Conservation (phyloP, 371 early-diverging fungal genomes). For the Chytridium lagenaria region DNA sequence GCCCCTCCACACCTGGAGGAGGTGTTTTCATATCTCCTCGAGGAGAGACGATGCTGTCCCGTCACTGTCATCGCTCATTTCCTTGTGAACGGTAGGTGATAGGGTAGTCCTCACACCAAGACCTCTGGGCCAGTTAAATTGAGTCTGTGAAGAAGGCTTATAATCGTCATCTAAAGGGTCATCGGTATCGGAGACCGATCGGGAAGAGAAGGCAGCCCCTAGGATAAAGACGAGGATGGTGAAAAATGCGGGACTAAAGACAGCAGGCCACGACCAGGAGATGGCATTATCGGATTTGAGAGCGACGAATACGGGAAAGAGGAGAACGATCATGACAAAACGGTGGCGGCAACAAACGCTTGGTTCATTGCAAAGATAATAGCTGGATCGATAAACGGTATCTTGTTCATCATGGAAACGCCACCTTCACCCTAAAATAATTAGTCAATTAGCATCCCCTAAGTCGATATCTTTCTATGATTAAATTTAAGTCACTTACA, state of each 20-base stretch:
- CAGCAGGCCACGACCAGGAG: constrained; percentile 72
- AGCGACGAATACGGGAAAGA: constrained; percentile 78
- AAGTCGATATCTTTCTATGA: not conserved
- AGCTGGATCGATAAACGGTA: constrained; percentile 79
- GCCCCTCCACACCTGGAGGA: not conserved
- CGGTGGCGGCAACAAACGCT: constrained; percentile 61
- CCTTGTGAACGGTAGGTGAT: constrained; percentile 2
- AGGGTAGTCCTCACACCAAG: constrained; percentile 8
- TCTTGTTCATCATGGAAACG: constrained; percentile 75
- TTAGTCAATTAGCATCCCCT: too few relatives aligned
- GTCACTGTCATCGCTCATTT: not conserved
- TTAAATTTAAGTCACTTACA: constrained; percentile 20
- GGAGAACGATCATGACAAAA: constrained; percentile 69
- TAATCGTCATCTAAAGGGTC: not conserved
- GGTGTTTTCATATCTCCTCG: too few relatives aligned
- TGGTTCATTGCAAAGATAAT: constrained; percentile 73
- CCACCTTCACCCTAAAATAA: constrained; percentile 80
- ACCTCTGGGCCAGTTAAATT: not conserved
- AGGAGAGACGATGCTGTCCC: too few relatives aligned
- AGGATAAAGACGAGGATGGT: constrained; percentile 48
- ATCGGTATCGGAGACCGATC: not conserved
- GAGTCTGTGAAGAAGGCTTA: not conserved
- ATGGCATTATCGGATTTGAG: constrained; percentile 71
- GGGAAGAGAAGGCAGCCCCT: not conserved
- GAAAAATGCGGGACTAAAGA: constrained; percentile 85